Percentiles rank a stretch among this genome's conserved stretches.
These are phyloP conservation scores for Penstemon eatonii DNA, from an alignment of 257 asterid genomes.

Conservation along the genomic window DNA sequence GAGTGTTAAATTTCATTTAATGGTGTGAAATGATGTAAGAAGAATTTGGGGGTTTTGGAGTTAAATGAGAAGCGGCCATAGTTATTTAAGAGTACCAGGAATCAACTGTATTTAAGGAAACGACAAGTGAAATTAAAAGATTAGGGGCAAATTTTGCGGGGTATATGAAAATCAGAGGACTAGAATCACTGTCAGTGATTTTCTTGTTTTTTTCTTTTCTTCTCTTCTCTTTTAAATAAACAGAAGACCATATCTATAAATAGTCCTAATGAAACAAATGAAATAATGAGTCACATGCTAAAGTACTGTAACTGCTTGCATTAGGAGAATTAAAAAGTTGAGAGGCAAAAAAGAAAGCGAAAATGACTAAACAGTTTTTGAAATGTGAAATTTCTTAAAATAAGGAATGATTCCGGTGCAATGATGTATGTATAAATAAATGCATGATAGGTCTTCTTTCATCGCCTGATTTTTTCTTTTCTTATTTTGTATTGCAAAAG, in stretches of 20 bases:
- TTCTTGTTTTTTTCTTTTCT: slow-evolving; percentile 21
- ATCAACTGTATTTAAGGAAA: slow-evolving; percentile 36
- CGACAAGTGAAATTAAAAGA: slow-evolving; percentile 37
- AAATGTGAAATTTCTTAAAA: not conserved
- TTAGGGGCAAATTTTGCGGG: slow-evolving; percentile 41
- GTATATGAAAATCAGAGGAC: slow-evolving; percentile 28
- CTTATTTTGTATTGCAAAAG: too few relatives aligned
- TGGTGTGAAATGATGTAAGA: slow-evolving; percentile 28
- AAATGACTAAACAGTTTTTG: not conserved
- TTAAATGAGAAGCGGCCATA: slow-evolving; percentile 23
- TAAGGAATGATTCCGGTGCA: not conserved
- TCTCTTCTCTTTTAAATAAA: not conserved
- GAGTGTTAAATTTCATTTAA: slow-evolving; percentile 10
- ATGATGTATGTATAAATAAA: not conserved
- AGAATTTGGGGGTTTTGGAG: slow-evolving; percentile 21
- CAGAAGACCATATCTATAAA: too few relatives aligned
- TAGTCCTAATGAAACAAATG: not conserved
- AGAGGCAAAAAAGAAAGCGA: not conserved
- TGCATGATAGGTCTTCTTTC: not conserved
- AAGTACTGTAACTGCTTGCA: slow-evolving; percentile 13
- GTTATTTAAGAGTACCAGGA: slow-evolving; percentile 45
- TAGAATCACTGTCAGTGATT: slow-evolving; percentile 33
- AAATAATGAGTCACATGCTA: slow-evolving; percentile 12
- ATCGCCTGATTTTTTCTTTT: not conserved
- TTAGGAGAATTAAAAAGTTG: not conserved